Conservation (phyloP, 306 rosid species). For the Dryas drummondii region DNA sequence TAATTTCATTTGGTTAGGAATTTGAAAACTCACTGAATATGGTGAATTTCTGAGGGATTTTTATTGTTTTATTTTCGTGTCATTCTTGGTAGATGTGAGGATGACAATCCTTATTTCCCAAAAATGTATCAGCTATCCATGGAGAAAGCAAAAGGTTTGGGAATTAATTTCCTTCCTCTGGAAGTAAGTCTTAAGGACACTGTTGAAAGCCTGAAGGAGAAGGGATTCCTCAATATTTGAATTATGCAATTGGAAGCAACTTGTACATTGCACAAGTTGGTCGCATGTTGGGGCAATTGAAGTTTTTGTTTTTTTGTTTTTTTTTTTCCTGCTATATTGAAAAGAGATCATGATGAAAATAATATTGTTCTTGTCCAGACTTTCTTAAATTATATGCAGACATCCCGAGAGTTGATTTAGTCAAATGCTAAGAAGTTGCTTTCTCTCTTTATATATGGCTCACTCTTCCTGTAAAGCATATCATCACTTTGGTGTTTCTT, state of each 20-base stretch:
- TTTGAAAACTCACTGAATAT: background rate
- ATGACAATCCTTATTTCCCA: background rate
- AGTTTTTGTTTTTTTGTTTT: no score
- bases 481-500: no score
- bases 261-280: background rate
- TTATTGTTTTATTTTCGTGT: background rate
- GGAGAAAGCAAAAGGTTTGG: conserved; percentile 23
- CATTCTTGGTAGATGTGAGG: background rate
- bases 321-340: background rate
- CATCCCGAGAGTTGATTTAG: background rate
- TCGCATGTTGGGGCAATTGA: background rate
- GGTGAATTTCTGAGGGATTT: background rate
- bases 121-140: background rate
- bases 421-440: background rate
- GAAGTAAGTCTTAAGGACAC: conserved; percentile 25
- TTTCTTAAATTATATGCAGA: background rate
- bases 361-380: background rate
- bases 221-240: conserved; percentile 7
- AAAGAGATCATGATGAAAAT: background rate
- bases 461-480: background rate
- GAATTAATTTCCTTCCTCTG: conserved; percentile 1
- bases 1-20: background rate
- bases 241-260: background rate
- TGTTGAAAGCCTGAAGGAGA: conserved; percentile 26
- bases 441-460: background rate